Evolutionary conservation across 352 stramenopile species (phyloP).

Genomic region (Globisporangium parvum): DNA sequence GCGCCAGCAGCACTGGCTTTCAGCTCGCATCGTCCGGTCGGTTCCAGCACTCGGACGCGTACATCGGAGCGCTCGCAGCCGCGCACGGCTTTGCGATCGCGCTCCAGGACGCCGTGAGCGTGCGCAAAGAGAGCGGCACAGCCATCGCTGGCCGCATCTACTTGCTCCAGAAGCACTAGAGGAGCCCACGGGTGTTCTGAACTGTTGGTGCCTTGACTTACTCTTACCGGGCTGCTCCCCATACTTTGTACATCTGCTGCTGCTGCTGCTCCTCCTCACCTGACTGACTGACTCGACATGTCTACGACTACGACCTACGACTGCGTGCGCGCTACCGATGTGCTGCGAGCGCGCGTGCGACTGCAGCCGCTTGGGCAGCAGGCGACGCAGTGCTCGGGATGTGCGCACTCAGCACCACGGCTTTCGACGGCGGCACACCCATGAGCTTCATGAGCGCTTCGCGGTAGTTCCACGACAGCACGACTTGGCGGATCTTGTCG

Average conservation of each 20-base stretch:
- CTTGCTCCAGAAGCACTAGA: conserved; percentile 24
- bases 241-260: too few species aligned
- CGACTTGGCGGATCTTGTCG: conserved; percentile 63
- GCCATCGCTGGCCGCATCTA: conserved; percentile 67
- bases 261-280: too few species aligned
- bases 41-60: conserved; percentile 71
- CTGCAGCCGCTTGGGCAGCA: conserved; percentile 4
- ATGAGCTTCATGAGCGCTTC: conserved; percentile 72
- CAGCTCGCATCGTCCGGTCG: conserved; percentile 61
- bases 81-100: conserved; percentile 32
- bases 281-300: too few species aligned
- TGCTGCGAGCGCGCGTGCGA: too few species aligned
- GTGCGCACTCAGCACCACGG: conserved; percentile 16
- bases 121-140: conserved; percentile 70
- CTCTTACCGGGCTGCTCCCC: too few species aligned
- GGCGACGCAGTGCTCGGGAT: conserved; percentile 1
- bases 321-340: too few species aligned
- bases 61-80: conserved; percentile 40
- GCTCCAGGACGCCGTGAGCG: conserved; percentile 34
- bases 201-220: too few species aligned
- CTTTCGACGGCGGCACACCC: conserved; percentile 32
- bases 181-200: too few species aligned
- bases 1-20: conserved; percentile 17
- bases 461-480: conserved; percentile 71
- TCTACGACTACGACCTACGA: too few species aligned